Percentiles rank a stretch among this genome's conserved stretches.
Conservation (phyloP, 768 basidiomycete genomes). For the Dacryopinax spathularia region DNA sequence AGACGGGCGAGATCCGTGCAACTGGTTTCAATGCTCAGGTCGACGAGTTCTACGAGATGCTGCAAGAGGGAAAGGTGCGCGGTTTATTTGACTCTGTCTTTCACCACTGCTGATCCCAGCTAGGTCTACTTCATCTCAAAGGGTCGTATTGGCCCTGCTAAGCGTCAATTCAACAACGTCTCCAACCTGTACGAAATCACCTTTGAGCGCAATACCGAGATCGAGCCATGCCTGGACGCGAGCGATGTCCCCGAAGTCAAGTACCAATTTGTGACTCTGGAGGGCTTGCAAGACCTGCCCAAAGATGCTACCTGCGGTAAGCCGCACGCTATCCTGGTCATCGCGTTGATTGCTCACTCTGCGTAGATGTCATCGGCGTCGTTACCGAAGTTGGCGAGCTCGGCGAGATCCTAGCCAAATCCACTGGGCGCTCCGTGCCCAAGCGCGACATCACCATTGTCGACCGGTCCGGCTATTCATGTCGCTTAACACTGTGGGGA, state of each 20-base stretch:
- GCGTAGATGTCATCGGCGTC: constrained; percentile 69
- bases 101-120: constrained; percentile 7
- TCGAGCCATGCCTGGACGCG: constrained; percentile 77
- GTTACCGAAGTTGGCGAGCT: constrained; percentile 65
- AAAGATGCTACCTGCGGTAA: constrained; percentile 78
- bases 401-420: constrained; percentile 58
- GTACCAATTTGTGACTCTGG: constrained; percentile 65
- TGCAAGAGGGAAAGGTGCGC: constrained; percentile 64
- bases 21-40: constrained; percentile 83
- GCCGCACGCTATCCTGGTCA: constrained; percentile 14
- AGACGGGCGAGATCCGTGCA: constrained; percentile 64
- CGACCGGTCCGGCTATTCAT: constrained; percentile 62
- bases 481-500: constrained; percentile 88
- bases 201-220: constrained; percentile 68
- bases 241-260: constrained; percentile 63
- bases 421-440: constrained; percentile 34
- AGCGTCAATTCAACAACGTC: constrained; percentile 88
- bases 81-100: constrained; percentile 2
- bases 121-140: constrained; percentile 75
- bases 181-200: constrained; percentile 85
- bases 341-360: neutral
- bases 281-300: constrained; percentile 41
- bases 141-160: constrained; percentile 85
- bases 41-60: constrained; percentile 65
- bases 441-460: constrained; percentile 86